Evolutionary conservation across 179 eudicot species (phyloP).

Genomic region (Pouteria campechiana): DNA sequence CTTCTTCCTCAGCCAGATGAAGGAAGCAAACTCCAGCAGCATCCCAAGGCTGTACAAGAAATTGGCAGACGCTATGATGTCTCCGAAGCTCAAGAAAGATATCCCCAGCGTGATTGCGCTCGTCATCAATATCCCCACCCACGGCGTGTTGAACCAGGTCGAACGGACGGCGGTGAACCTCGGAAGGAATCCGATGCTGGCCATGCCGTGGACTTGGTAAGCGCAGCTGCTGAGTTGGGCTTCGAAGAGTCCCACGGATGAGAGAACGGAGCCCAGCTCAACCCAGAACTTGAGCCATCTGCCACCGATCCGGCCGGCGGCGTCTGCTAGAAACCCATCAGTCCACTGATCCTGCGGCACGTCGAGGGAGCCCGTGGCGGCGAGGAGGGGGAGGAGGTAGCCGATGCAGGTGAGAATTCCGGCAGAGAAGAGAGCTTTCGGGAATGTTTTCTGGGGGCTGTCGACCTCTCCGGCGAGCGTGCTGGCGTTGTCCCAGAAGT

Average conservation of each 20-base stretch:
- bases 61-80: slow-evolving; percentile 46
- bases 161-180: slow-evolving; percentile 35
- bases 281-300: slow-evolving; percentile 65
- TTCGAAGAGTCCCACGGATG: slow-evolving; percentile 50
- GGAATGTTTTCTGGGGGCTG: slow-evolving; percentile 44
- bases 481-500: slow-evolving; percentile 61
- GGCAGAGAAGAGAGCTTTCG: slow-evolving; percentile 30
- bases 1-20: slow-evolving; percentile 45
- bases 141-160: slow-evolving; percentile 63
- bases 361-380: slow-evolving; percentile 47
- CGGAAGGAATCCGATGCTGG: slow-evolving; percentile 47
- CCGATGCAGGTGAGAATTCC: slow-evolving; percentile 55
- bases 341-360: slow-evolving; percentile 47
- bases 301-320: slow-evolving; percentile 43
- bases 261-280: slow-evolving; percentile 56
- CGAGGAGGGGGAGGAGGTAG: slow-evolving; percentile 50
- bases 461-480: slow-evolving; percentile 74
- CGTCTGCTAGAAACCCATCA: slow-evolving; percentile 51
- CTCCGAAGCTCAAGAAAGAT: slow-evolving; percentile 33
- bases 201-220: slow-evolving; percentile 59
- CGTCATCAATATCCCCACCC: slow-evolving; percentile 53
- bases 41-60: slow-evolving; percentile 59
- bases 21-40: slow-evolving; percentile 54
- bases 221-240: slow-evolving; percentile 60
- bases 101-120: slow-evolving; percentile 33